Conservation (phyloP, 768 basidiomycete genomes). For the Lactarius evosmus region DNA sequence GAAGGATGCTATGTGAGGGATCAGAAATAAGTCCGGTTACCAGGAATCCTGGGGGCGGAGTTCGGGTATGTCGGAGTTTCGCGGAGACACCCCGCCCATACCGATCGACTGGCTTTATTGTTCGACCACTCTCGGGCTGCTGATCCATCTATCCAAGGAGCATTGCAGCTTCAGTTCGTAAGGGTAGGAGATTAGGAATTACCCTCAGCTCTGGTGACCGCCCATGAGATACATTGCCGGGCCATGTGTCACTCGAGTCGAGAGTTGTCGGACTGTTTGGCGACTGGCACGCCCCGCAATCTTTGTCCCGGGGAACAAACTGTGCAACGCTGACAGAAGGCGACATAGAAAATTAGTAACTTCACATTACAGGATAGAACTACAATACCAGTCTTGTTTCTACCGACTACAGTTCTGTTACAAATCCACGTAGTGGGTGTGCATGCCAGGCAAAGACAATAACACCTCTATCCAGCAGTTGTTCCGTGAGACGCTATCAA, state of each 20-base stretch:
- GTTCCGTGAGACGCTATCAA: neutral
- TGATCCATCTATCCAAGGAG: neutral
- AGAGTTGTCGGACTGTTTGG: neutral
- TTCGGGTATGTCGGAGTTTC: neutral
- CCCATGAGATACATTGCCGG: neutral
- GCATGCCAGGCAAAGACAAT: neutral
- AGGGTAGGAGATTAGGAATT: neutral
- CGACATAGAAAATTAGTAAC: neutral
- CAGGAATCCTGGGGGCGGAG: neutral
- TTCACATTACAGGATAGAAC: too few relatives aligned
- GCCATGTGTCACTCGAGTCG: neutral
- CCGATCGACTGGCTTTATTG: neutral
- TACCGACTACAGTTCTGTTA: too few relatives aligned
- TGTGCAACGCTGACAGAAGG: neutral
- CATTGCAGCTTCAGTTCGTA: neutral
- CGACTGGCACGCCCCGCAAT: neutral
- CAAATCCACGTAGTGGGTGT: neutral
- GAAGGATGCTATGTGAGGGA: neutral
- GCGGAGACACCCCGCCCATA: neutral
- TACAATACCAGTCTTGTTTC: neutral
- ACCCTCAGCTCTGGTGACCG: neutral
- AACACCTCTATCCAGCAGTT: neutral
- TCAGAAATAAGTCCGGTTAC: neutral
- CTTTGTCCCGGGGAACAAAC: neutral
- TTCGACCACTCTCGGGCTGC: neutral